Base-by-base conservation (phyloP, 352 stramenopile species). In the Phytophthora ohioensis region DNA sequence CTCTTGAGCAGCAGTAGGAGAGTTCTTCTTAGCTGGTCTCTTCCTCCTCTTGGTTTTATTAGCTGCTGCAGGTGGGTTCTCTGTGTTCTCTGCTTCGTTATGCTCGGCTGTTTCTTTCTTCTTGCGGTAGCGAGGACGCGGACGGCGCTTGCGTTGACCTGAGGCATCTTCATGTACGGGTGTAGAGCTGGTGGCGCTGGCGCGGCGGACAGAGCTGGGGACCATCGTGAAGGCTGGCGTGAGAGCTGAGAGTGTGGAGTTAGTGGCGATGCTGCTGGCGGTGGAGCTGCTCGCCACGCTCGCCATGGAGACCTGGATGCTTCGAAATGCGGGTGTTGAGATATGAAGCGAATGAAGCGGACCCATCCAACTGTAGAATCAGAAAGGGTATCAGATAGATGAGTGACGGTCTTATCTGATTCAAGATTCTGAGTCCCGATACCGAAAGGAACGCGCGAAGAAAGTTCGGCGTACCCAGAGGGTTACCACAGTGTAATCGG, bases 201-300 rank as follows among this genome's bases (percentile, higher is more conserved):
- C 17, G 13, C 27, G 56, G 7, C 61, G 72, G 21, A 82, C 75
- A 39, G 75, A 64, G 55, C 42, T 68, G 10, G 75, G 75, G 4
- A 82, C 57, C 75, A 80, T 80, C 8, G 49, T 51, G 36, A 80
- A 79, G 21, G 72, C 32, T 15, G 66, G 39, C 4, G 71, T 54
- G 4, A 60, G 48, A 2, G 64, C 67, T 0, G 65, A 79, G 0
- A 74, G 63, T 2, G 57, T 64, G 9, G 71, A 81, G n/a, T 35
- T 10, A 12, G 35, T 15, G 27, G 72, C 57, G 21, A 67, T 39
- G 67, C 53, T 69, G 31, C 42, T n/a, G 54, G 17, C 55, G 6
- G 31, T 64, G 38, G 60, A 67, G 68, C 67, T 74, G 46, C 47
- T 67, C n/a, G 64, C 64, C 27, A 70, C 43, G 49, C 62, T 76